Percentiles rank a stretch among this genome's conserved stretches.
Conservation (phyloP, 2,329 filamentous ascomycete species). For the Magnaporthales sp. region DNA sequence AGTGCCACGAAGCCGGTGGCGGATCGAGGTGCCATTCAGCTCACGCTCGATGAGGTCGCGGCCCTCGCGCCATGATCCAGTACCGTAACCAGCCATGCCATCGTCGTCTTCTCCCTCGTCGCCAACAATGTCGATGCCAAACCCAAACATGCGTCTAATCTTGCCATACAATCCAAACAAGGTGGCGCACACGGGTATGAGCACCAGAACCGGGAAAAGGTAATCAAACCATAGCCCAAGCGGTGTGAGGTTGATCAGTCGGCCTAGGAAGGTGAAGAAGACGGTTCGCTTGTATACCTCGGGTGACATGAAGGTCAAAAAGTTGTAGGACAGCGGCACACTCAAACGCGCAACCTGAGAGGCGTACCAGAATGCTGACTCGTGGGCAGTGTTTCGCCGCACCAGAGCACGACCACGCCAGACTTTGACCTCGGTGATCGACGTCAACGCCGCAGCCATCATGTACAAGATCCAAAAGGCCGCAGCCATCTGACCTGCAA, state of each 20-base stretch:
- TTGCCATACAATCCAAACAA: conserved; percentile 85
- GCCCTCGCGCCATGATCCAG: conserved; percentile 85
- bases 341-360: conserved; percentile 87
- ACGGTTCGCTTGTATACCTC: conserved; percentile 67
- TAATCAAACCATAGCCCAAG: conserved; percentile 79
- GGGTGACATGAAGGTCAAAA: conserved; percentile 76
- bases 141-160: conserved; percentile 68
- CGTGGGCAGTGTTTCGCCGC: conserved; percentile 80
- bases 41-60: conserved; percentile 85
- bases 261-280: conserved; percentile 82
- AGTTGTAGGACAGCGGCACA: conserved; percentile 92
- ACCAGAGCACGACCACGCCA: conserved; percentile 94
- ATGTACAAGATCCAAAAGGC: conserved; percentile 92
- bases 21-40: conserved; percentile 53
- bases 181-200: conserved; percentile 77
- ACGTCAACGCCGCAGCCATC: conserved; percentile 80
- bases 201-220: conserved; percentile 79
- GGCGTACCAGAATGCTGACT: conserved; percentile 93
- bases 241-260: conserved; percentile 72
- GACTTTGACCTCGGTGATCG: conserved; percentile 89
- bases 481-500: conserved; percentile 77
- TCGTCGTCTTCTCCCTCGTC: conserved; percentile 58
- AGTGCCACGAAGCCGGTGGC: conserved; percentile 33
- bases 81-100: conserved; percentile 57
- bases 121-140: conserved; percentile 65